Evolutionary conservation across 495 filamentous ascomycete genomes (phyloP), one percentile per base, ranked within the genome.

Genomic region (Hypoxylon perforatum): DNA sequence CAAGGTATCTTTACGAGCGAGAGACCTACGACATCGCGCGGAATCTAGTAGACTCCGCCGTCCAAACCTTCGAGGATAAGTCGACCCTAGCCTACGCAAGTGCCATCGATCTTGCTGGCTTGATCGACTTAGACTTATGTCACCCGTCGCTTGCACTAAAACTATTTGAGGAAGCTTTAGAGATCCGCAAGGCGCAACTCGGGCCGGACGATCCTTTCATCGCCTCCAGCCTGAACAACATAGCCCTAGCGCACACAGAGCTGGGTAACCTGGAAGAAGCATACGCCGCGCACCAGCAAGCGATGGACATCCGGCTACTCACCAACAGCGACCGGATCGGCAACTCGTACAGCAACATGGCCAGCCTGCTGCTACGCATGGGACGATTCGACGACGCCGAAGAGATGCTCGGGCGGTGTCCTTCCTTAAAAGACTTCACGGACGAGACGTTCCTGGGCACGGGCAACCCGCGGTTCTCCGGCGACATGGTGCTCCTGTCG

Each of bases 1-100:
- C 15, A 53, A 75, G 74, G 72, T 76, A 76, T 39, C 56, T 75
- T 0, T 76, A 75, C 28, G 74, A 76, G 60, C 59, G 70, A 14
- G 73, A 73, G 47, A 49, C 48, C 11, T 76, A 72, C 54, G 52
- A 66, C 42, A 54, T 63, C 7, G 72, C 72, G 14, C 50, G 21
- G 25, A 18, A 41, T 10, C 50, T 75, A 41, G 59, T 70, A 4
- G 30, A 59, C n/a, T 53, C 61, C 47, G 68, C 73, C 11, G 50
- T 70, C 5, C 33, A 65, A 18, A 65, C 48, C 7, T 74, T 75
- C 50, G 39, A 42, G 18, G 65, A 70, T 23, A 70, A 58, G 55
- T 47, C 17, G 0, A 70, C 70, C 18, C 58, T 75, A 22, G 61
- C 73, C 4, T 74, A 63, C 58, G 73, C 73, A 1, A 73, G 69